A percentile compares a stretch with the other conserved stretches of the same genome.
Evolutionary conservation across 2,329 filamentous ascomycete species (phyloP).

Genomic region (Aspergillus carbonarius): DNA sequence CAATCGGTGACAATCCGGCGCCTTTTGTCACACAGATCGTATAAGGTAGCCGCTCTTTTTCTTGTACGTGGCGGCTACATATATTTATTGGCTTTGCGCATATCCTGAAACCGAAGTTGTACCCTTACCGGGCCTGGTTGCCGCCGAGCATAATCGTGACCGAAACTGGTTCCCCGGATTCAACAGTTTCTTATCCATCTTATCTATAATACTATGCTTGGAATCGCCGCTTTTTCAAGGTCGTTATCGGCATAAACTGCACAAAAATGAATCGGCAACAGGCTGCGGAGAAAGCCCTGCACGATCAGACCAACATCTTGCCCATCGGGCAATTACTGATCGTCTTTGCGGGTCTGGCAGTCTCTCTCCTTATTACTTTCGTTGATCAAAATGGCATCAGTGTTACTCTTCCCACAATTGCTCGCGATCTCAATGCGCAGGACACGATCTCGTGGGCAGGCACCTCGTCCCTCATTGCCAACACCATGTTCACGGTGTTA

Average conservation of each 20-base stretch:
- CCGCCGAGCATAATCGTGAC: background rate
- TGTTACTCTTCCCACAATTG: slow-evolving; percentile 54
- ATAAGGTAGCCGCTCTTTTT: background rate
- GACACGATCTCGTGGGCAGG: slow-evolving; percentile 66
- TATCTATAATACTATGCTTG: background rate
- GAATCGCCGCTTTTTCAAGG: background rate
- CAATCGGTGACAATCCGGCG: background rate
- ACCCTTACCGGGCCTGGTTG: no score
- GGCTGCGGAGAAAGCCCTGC: slow-evolving; percentile 47
- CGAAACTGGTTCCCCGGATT: background rate
- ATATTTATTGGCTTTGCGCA: background rate
- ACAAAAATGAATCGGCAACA: slow-evolving; percentile 33
- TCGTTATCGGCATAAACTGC: slow-evolving; percentile 1
- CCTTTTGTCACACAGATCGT: background rate
- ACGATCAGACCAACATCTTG: slow-evolving; percentile 60
- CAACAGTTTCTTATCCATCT: background rate
- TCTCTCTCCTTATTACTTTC: slow-evolving; percentile 56
- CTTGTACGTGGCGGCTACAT: background rate
- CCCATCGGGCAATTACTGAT: slow-evolving; percentile 47
- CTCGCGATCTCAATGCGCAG: slow-evolving; percentile 46
- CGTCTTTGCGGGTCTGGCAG: slow-evolving; percentile 54
- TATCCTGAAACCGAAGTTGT: background rate
- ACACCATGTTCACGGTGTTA: slow-evolving; percentile 64
- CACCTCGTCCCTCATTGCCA: slow-evolving; percentile 67
- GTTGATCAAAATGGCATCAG: slow-evolving; percentile 60